A percentile compares a stretch with the other conserved stretches of the same genome.
Conservation (phyloP, 2,329 filamentous ascomycete genomes). For the Calonectria hongkongensis region DNA sequence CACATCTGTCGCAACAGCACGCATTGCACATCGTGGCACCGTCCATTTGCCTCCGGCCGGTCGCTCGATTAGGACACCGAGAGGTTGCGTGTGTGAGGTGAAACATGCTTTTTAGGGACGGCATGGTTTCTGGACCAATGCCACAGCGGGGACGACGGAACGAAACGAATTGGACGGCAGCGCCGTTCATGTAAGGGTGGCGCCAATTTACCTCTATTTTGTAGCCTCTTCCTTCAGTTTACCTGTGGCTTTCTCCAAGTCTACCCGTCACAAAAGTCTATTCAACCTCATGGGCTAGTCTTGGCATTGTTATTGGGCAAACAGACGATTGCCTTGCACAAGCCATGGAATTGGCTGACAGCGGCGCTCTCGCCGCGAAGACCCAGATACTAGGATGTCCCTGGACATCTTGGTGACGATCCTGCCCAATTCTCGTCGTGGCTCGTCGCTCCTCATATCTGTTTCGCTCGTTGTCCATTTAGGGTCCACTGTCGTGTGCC, state of each 20-base stretch:
- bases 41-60: conserved; percentile 28
- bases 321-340: background rate
- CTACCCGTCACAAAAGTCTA: conserved; percentile 21
- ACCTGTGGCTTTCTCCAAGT: conserved; percentile 1
- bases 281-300: conserved; percentile 26
- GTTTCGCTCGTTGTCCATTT: conserved; percentile 14
- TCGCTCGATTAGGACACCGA: conserved; percentile 43
- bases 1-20: background rate
- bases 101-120: conserved; percentile 27
- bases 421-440: conserved; percentile 14
- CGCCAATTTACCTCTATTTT: conserved; percentile 15
- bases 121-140: conserved; percentile 20
- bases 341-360: conserved; percentile 24
- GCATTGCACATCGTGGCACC: conserved; percentile 23
- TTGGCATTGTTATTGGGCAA: conserved; percentile 9
- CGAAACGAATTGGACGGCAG: background rate
- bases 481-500: conserved; percentile 43
- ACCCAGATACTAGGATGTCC: conserved; percentile 7
- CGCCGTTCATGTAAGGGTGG: conserved; percentile 17
- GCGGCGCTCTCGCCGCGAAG: background rate
- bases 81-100: conserved; percentile 33
- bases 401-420: conserved; percentile 38
- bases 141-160: background rate
- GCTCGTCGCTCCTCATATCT: conserved; percentile 18
- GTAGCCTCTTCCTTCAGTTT: background rate